phyloP scores from a whole-genome alignment of 2,329 filamentous ascomycete genomes.

The Trichoderma cornu-damae region DNA sequence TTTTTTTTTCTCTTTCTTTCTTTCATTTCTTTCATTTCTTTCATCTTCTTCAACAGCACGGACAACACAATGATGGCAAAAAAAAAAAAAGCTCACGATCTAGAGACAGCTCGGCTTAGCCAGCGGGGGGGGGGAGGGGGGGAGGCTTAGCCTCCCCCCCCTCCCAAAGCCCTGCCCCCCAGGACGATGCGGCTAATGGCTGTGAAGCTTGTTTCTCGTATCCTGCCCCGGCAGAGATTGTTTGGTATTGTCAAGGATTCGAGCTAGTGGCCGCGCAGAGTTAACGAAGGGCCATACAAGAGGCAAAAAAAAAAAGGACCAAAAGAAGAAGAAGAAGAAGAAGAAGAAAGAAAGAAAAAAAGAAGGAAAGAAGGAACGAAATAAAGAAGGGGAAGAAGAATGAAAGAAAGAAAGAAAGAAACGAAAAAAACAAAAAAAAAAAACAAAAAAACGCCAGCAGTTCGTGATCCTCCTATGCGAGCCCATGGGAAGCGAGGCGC shows the following conservation, averaged over 20 bases:
- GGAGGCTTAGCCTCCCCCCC: not conserved
- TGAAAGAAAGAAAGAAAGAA: not conserved
- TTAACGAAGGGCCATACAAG: not conserved
- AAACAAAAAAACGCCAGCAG: not conserved
- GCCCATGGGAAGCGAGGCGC: constrained; percentile 7
- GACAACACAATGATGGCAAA: not conserved
- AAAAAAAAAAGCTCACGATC: not conserved
- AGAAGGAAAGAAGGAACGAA: not conserved
- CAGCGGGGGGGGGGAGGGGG: too few species aligned
- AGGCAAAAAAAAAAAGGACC: too few species aligned
- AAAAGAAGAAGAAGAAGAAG: not conserved
- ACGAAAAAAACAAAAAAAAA: not conserved
- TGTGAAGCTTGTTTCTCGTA: constrained; percentile 9
- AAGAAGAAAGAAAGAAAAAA: not conserved
- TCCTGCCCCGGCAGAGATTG: constrained; percentile 1
- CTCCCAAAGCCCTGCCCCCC: not conserved
- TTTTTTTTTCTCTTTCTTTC: not conserved
- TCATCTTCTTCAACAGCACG: not conserved
- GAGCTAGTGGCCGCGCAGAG: not conserved
- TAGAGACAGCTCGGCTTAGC: not conserved
- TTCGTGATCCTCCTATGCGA: not conserved
- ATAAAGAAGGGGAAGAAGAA: not conserved
- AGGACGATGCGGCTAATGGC: not conserved
- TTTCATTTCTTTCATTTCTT: too few species aligned
- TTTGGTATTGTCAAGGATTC: not conserved